Percentiles rank a stretch among this genome's conserved stretches.
Evolutionary conservation across 768 basidiomycete genomes (phyloP).

Genomic region (Russula earlei): DNA sequence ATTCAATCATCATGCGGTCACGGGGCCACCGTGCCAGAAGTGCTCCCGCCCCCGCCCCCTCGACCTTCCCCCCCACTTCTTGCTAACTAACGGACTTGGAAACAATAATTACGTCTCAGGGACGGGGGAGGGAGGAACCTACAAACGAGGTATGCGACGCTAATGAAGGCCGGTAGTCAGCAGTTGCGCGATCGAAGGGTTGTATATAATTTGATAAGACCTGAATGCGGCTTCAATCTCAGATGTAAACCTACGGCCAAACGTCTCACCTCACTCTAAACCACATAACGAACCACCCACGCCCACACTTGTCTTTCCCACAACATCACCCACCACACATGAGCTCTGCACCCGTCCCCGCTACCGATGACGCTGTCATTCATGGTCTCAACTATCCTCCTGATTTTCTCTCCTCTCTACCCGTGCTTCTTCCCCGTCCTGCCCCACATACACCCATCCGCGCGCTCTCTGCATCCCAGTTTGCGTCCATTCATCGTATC

Average conservation of each 20-base stretch:
- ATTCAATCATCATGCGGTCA: slow-evolving; percentile 14
- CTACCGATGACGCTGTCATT: slow-evolving; percentile 8
- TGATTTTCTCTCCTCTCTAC: slow-evolving; percentile 23
- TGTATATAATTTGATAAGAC: slow-evolving; percentile 8
- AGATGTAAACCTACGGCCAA: slow-evolving; percentile 6
- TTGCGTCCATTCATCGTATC: slow-evolving; percentile 51
- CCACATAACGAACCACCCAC: too few relatives aligned
- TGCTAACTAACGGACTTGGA: slow-evolving; percentile 1
- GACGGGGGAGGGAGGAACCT: background rate
- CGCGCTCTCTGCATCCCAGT: slow-evolving; percentile 36
- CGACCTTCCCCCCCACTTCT: background rate
- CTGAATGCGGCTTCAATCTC: slow-evolving; percentile 10
- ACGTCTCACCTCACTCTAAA: slow-evolving; percentile 1
- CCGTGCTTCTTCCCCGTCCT: slow-evolving; percentile 28
- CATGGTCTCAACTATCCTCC: slow-evolving; percentile 23
- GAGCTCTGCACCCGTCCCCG: background rate
- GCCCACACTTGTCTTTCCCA: slow-evolving; percentile 4
- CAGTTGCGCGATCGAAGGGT: slow-evolving; percentile 5
- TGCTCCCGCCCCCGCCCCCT: slow-evolving; percentile 1
- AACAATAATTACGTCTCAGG: slow-evolving; percentile 12
- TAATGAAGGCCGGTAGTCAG: background rate
- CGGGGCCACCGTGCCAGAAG: slow-evolving; percentile 7
- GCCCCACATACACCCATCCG: slow-evolving; percentile 33
- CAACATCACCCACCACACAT: slow-evolving; percentile 7
- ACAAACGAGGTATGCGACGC: too few relatives aligned